Percentiles rank a stretch among this genome's conserved stretches.
phyloP scores from a whole-genome alignment of 148 eudicot genomes.

The Talinum fruticosum region DNA sequence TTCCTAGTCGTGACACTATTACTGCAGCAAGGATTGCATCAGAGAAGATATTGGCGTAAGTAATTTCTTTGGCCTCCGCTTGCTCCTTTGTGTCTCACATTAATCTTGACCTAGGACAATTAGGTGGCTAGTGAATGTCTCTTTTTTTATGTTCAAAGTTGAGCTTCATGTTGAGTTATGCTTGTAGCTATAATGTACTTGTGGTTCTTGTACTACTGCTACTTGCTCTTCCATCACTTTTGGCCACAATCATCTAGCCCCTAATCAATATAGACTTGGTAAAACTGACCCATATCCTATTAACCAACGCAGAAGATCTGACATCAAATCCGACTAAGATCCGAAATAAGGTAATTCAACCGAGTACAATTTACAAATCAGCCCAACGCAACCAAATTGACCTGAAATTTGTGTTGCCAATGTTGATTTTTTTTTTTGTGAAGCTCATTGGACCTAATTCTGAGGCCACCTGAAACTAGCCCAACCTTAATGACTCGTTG shows the following conservation, averaged over 20 bases:
- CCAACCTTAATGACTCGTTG: not conserved
- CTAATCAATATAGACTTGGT: not conserved
- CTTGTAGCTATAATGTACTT: not conserved
- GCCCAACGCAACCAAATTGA: not conserved
- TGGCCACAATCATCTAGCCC: not conserved
- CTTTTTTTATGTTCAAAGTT: not conserved
- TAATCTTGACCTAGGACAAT: not conserved
- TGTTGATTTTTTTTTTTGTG: not conserved
- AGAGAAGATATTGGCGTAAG: conserved; percentile 71
- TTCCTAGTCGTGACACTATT: conserved; percentile 57
- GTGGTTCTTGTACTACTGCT: not conserved
- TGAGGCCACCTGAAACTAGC: not conserved
- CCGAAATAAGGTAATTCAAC: not conserved
- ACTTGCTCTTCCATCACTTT: not conserved
- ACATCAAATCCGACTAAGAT: not conserved
- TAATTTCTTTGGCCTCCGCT: not conserved
- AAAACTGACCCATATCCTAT: not conserved
- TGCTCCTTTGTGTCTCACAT: not conserved
- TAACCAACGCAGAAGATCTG: not conserved
- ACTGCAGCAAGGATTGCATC: conserved; percentile 81
- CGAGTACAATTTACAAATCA: not conserved
- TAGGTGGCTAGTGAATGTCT: not conserved
- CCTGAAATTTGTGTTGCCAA: not conserved
- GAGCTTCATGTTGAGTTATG: not conserved
- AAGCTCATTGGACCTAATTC: not conserved